Evolutionary conservation across 345 rosid species (phyloP), one percentile per base, ranked within the genome.

Genomic region (Clarkia xantiana): DNA sequence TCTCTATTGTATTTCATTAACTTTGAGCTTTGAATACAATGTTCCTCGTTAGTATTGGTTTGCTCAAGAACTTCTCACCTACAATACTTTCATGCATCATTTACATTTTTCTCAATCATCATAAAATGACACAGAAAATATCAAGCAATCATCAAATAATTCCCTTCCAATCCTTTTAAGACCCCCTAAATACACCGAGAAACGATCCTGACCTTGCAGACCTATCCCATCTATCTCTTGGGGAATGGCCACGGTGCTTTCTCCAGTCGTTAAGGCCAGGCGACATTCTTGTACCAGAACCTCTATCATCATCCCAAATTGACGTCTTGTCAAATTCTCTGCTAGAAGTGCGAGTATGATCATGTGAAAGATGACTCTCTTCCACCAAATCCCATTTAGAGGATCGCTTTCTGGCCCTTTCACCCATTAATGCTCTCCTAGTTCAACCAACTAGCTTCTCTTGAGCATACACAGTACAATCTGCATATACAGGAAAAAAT

Each of bases 371-470:
- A 14, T 55, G 77, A 57, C 71, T 63, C 40, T 73, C 94, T 62
- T 79, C 94, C 54, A 74, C 76, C 55, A 69, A 51, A 75, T 90
- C 94, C 96, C 96, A 86, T 53, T 86, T 78, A 14, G 96, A 83
- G 69, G 44, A 61, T 29, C 72, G 80, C 66, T 73, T 81, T 64
- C 78, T 68, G 60, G 75, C 72, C 48, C 73, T 58, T 23, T 77
- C 71, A 50, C 89, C 77, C 94, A 79, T 90, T 46, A 56, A 61
- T 40, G 56, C n/a, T 61, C 57, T 57, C 16, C 48, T 15, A 44
- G 58, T 14, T 14, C 19, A 22, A 43, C 15, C 46, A 22, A 8
- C 25, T 22, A 22, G 25, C 25, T 22, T 22, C 25, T 22, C 25
- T 29, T 29, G 6, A 4, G 8, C 36, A 29, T 29, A 29, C 8